Evolutionary conservation across 2,329 filamentous ascomycete species (phyloP).

Genomic region (Aspergillus fumigatus): DNA sequence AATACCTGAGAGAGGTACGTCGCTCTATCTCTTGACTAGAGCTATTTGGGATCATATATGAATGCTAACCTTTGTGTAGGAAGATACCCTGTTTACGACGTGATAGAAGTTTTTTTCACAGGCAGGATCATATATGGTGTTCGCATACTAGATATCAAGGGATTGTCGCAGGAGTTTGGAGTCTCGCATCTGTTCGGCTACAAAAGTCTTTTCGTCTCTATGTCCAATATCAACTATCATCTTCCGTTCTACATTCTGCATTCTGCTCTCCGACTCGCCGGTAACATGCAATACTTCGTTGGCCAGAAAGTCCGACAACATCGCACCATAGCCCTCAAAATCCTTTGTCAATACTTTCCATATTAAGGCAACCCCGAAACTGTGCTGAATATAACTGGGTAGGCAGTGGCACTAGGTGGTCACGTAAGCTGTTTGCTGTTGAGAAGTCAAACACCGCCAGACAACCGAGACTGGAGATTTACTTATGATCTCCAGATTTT

Average conservation of each 20-base stretch:
- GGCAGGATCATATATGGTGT: constrained; percentile 18
- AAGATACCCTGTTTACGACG: constrained; percentile 61
- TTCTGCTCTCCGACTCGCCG: neutral
- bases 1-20: constrained; percentile 76
- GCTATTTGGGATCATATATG: neutral
- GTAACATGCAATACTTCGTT: neutral
- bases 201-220: constrained; percentile 9
- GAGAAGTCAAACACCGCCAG: neutral
- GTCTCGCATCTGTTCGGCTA: constrained; percentile 17
- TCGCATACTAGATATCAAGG: constrained; percentile 21
- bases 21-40: neutral
- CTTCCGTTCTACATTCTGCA: neutral
- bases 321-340: neutral
- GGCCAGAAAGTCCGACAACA: neutral
- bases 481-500: neutral
- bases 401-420: neutral
- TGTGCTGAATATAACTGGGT: neutral
- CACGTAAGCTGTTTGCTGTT: neutral
- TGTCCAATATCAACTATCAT: neutral
- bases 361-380: neutral
- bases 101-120: constrained; percentile 20
- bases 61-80: constrained; percentile 31
- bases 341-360: neutral
- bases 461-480: neutral
- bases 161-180: constrained; percentile 24